Percentiles rank a stretch among this genome's conserved stretches.
Conservation (phyloP, 805 yeast species). For the Groenewaldozyma tartarivorans region DNA sequence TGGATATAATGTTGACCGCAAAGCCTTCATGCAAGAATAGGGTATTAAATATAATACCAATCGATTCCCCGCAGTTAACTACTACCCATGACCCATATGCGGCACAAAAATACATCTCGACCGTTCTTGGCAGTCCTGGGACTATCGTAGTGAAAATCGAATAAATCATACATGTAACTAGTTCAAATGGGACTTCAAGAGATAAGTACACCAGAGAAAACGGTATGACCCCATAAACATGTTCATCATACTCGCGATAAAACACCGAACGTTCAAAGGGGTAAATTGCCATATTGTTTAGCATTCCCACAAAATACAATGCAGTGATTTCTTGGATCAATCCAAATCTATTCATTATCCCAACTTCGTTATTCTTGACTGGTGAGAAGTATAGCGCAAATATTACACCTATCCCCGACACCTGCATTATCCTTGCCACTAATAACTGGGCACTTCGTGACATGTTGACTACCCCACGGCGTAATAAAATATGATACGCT, state of each 20-base stretch:
- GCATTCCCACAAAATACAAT: slow-evolving; percentile 68
- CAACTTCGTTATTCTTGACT: slow-evolving; percentile 34
- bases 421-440: slow-evolving; percentile 55
- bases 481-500: slow-evolving; percentile 28
- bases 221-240: slow-evolving; percentile 54
- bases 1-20: slow-evolving; percentile 65
- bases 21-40: slow-evolving; percentile 67
- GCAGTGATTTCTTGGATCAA: slow-evolving; percentile 65
- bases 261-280: slow-evolving; percentile 67
- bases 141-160: slow-evolving; percentile 56
- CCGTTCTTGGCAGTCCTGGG: slow-evolving; percentile 62
- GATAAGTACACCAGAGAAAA: slow-evolving; percentile 52
- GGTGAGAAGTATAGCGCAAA: slow-evolving; percentile 63
- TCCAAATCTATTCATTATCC: slow-evolving; percentile 64
- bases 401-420: slow-evolving; percentile 52
- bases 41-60: slow-evolving; percentile 74
- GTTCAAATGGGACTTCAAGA: slow-evolving; percentile 61
- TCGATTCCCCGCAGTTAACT: slow-evolving; percentile 71
- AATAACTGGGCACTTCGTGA: slow-evolving; percentile 47
- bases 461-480: slow-evolving; percentile 36
- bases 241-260: slow-evolving; percentile 70
- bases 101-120: slow-evolving; percentile 56
- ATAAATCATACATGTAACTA: slow-evolving; percentile 48
- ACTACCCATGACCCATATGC: slow-evolving; percentile 45
- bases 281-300: slow-evolving; percentile 66